Conservation (phyloP, 2,329 filamentous ascomycete genomes). For the Geosmithia flava region DNA sequence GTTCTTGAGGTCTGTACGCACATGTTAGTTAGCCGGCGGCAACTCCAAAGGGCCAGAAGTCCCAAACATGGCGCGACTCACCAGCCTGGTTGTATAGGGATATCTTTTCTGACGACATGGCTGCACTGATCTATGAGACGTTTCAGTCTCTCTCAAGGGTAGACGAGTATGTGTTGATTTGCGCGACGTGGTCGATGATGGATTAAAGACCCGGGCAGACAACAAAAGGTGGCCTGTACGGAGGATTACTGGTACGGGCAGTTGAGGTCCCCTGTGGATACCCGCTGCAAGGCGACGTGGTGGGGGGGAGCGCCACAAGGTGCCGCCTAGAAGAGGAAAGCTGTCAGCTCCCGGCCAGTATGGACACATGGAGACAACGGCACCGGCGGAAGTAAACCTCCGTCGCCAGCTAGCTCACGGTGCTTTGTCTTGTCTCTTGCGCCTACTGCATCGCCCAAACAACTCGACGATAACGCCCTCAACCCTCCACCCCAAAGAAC, state of each 20-base stretch:
- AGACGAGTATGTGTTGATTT: neutral
- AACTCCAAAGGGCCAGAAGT: neutral
- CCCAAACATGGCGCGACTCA: constrained; percentile 13
- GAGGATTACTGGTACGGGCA: neutral
- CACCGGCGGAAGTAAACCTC: constrained; percentile 9
- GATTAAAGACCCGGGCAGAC: neutral
- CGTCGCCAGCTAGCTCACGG: constrained; percentile 2
- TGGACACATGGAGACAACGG: neutral
- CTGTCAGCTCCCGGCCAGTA: no score
- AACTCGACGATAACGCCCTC: neutral
- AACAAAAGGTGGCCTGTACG: neutral
- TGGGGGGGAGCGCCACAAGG: neutral
- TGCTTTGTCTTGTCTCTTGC: constrained; percentile 2
- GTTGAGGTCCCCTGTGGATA: neutral
- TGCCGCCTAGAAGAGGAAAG: neutral
- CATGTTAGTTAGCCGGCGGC: constrained; percentile 1
- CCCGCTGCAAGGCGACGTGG: neutral
- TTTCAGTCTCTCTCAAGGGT: neutral
- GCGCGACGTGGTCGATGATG: neutral
- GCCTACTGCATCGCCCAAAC: neutral
- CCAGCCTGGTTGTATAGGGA: constrained; percentile 56
- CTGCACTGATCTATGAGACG: neutral
- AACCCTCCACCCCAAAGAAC: neutral
- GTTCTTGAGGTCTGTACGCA: constrained; percentile 73
- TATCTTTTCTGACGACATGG: constrained; percentile 34